Percentiles rank a stretch among this genome's conserved stretches.
Evolutionary conservation across 345 rosid genomes (phyloP).

Genomic region (Aquilaria sinensis): DNA sequence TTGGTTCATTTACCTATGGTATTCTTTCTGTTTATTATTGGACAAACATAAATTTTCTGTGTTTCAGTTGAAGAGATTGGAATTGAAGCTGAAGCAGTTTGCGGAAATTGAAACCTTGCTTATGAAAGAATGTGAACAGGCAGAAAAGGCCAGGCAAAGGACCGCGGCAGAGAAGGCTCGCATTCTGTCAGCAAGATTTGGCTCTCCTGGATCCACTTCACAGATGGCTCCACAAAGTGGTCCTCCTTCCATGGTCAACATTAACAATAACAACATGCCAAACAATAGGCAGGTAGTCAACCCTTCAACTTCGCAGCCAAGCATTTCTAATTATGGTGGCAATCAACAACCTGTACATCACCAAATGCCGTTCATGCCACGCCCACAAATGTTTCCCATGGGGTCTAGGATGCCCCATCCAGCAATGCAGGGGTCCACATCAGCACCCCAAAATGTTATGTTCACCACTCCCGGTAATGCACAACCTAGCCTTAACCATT

Average conservation of each 20-base stretch:
- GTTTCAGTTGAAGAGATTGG: constrained; percentile 82
- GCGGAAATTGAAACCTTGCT: constrained; percentile 92
- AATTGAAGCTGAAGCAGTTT: constrained; percentile 96
- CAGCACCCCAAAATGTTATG: constrained; percentile 49
- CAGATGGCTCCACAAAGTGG: constrained; percentile 44
- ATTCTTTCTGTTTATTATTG: no score
- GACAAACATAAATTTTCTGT: background rate
- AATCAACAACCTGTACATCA: constrained; percentile 51
- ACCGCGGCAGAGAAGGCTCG: constrained; percentile 70
- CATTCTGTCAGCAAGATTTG: constrained; percentile 49
- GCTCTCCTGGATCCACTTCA: constrained; percentile 43
- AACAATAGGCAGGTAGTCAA: constrained; percentile 49
- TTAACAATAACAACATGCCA: constrained; percentile 27
- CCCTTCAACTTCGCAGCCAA: constrained; percentile 56
- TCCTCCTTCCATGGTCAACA: constrained; percentile 48
- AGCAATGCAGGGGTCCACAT: constrained; percentile 63
- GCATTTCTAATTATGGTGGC: constrained; percentile 47
- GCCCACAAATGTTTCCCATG: constrained; percentile 55
- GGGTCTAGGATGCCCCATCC: constrained; percentile 74
- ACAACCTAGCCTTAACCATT: constrained; percentile 52
- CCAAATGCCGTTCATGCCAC: constrained; percentile 77
- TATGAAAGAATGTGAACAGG: constrained; percentile 97
- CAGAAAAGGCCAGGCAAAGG: constrained; percentile 88
- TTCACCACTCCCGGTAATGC: constrained; percentile 41
- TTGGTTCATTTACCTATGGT: constrained; percentile 2